phyloP scores from a whole-genome alignment of 768 basidiomycete species.

The Suillus cothurnatus region DNA sequence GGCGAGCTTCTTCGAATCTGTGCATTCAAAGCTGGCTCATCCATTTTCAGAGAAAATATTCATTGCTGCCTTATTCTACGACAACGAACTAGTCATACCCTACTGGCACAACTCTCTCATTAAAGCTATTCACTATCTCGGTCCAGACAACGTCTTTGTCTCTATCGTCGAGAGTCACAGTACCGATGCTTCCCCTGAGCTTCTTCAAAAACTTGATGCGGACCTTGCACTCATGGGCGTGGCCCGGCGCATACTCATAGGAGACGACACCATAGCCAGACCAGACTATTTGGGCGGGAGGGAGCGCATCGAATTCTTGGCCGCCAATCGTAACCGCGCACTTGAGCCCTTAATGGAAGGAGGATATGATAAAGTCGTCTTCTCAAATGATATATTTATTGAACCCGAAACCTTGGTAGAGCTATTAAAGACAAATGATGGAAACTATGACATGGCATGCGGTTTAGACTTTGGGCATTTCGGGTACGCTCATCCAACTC shows the following conservation, averaged over 20 bases:
- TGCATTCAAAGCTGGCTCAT: background rate
- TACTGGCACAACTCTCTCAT: slow-evolving; percentile 41
- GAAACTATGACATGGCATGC: slow-evolving; percentile 46
- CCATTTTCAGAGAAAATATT: slow-evolving; percentile 30
- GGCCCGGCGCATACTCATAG: slow-evolving; percentile 32
- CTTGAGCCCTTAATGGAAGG: slow-evolving; percentile 44
- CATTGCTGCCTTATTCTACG: slow-evolving; percentile 44
- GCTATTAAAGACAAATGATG: slow-evolving; percentile 38
- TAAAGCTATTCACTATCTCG: slow-evolving; percentile 39
- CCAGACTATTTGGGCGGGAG: slow-evolving; percentile 20
- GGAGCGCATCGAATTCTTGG: slow-evolving; percentile 40
- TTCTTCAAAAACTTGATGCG: slow-evolving; percentile 30
- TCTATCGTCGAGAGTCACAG: slow-evolving; percentile 44
- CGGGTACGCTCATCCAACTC: slow-evolving; percentile 23
- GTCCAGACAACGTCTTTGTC: slow-evolving; percentile 45
- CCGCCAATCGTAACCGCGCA: slow-evolving; percentile 42
- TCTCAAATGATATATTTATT: slow-evolving; percentile 45
- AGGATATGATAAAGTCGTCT: slow-evolving; percentile 41
- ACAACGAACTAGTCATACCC: slow-evolving; percentile 40
- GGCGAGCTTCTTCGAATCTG: slow-evolving; percentile 2
- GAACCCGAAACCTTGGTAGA: slow-evolving; percentile 43
- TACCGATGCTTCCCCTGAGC: slow-evolving; percentile 31
- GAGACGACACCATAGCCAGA: slow-evolving; percentile 25
- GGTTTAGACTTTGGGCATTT: slow-evolving; percentile 40
- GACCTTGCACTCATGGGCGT: slow-evolving; percentile 28